Conservation (phyloP, 306 rosid species). For the Morella rubra region DNA sequence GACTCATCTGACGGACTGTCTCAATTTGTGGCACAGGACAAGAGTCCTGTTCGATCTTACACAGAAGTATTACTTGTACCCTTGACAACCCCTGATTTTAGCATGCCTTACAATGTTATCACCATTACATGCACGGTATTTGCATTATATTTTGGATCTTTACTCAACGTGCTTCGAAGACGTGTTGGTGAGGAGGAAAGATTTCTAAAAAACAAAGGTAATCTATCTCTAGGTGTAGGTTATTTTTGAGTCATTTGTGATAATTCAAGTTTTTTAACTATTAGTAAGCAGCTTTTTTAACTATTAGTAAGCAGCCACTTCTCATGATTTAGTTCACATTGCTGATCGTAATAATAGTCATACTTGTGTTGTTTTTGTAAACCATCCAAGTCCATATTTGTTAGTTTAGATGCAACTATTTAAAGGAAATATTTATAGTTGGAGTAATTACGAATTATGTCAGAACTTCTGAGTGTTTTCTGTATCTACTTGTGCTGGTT, state of each 20-base stretch:
- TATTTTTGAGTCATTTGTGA: constrained; percentile 1
- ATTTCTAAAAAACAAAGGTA: constrained; percentile 61
- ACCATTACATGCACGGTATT: constrained; percentile 89
- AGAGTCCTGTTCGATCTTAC: constrained; percentile 63
- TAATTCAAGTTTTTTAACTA: constrained; percentile 4
- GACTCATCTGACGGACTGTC: constrained; percentile 14
- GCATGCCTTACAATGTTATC: constrained; percentile 96
- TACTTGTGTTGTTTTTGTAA: neutral
- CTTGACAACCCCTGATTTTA: constrained; percentile 92
- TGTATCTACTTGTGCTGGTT: neutral
- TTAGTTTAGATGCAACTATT: neutral
- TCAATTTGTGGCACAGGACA: constrained; percentile 53
- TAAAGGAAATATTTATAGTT: neutral
- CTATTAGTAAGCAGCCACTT: neutral
- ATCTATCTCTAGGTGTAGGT: constrained; percentile 9
- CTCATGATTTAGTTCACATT: neutral
- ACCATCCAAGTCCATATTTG: neutral
- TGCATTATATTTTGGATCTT: constrained; percentile 88
- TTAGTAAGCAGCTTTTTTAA: neutral
- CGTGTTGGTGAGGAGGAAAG: constrained; percentile 89
- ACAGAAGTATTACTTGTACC: constrained; percentile 91
- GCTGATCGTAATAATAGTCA: neutral
- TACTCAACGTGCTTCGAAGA: constrained; percentile 79
- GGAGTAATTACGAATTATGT: neutral
- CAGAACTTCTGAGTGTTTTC: neutral